Conservation (phyloP, 139 green algal genomes). For the Picochlorum costavermella region DNA sequence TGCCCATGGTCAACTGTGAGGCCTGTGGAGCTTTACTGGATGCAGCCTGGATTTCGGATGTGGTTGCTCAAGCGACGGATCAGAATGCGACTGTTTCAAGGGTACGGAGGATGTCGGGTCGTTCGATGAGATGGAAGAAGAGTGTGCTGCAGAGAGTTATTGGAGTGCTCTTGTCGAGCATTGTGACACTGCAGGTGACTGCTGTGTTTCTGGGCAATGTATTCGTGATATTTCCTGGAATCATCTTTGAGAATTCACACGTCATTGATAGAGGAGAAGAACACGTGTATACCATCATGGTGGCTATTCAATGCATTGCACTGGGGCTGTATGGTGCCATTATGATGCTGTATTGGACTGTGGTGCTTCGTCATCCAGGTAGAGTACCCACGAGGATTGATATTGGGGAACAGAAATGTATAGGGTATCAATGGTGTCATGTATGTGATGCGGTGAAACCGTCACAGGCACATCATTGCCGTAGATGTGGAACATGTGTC, state of each 20-base stretch:
- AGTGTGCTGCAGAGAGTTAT: background rate
- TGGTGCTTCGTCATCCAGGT: conserved; percentile 7
- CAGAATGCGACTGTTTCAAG: background rate
- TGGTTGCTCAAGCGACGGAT: background rate
- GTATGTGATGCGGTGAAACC: conserved; percentile 22
- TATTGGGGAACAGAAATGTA: background rate
- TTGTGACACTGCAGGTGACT: background rate
- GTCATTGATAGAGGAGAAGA: too few relatives aligned
- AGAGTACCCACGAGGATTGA: background rate
- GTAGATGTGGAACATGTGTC: conserved; percentile 27
- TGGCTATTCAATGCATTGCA: too few relatives aligned
- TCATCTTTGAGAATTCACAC: too few relatives aligned
- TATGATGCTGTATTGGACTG: conserved; percentile 10
- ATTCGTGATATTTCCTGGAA: background rate
- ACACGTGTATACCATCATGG: too few relatives aligned
- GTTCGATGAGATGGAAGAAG: background rate
- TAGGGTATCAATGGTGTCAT: conserved; percentile 14
- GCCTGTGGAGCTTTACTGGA: background rate
- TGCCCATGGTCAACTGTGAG: background rate
- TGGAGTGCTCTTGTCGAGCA: too few relatives aligned
- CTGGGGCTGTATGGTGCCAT: conserved; percentile 5
- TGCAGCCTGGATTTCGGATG: background rate
- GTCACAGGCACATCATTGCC: conserved; percentile 30
- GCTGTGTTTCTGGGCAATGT: background rate
- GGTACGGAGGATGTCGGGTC: background rate